These are phyloP conservation scores for Morella rubra DNA, from an alignment of 306 rosid genomes.

Conservation along the genomic window DNA sequence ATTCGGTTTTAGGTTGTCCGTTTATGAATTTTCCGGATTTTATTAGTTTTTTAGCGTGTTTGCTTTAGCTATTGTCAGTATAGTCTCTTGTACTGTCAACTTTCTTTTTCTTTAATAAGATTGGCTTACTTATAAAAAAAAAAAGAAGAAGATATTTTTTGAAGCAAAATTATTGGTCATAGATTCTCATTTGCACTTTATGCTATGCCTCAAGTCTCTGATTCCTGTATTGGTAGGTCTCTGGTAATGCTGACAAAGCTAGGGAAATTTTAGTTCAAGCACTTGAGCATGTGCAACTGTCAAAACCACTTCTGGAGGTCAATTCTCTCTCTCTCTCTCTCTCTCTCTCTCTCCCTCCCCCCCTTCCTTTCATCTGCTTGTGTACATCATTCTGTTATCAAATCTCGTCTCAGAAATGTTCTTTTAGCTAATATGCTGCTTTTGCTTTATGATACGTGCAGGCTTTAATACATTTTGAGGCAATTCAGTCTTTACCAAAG, in stretches of 20 bases:
- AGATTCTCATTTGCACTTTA: background rate
- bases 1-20: too few species aligned
- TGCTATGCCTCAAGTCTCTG: constrained; percentile 19
- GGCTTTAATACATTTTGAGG: constrained; percentile 92
- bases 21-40: too few species aligned
- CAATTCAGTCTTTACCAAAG: constrained; percentile 73
- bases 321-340: constrained; percentile 4
- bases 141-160: too few species aligned
- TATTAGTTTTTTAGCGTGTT: too few species aligned
- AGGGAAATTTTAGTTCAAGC: constrained; percentile 71
- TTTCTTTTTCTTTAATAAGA: too few species aligned
- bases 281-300: constrained; percentile 65
- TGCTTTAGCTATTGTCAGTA: too few species aligned
- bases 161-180: background rate
- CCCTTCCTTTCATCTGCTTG: background rate
- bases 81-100: too few species aligned
- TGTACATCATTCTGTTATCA: constrained; percentile 9
- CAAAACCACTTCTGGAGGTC: constrained; percentile 86
- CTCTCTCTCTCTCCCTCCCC: constrained; percentile 3
- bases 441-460: constrained; percentile 38
- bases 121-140: too few species aligned
- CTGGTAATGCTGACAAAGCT: constrained; percentile 80
- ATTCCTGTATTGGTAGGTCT: constrained; percentile 49
- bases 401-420: background rate
- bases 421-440: constrained; percentile 7